phyloP scores from a whole-genome alignment of 2,329 filamentous ascomycete genomes.

The Juglanconis juglandina region DNA sequence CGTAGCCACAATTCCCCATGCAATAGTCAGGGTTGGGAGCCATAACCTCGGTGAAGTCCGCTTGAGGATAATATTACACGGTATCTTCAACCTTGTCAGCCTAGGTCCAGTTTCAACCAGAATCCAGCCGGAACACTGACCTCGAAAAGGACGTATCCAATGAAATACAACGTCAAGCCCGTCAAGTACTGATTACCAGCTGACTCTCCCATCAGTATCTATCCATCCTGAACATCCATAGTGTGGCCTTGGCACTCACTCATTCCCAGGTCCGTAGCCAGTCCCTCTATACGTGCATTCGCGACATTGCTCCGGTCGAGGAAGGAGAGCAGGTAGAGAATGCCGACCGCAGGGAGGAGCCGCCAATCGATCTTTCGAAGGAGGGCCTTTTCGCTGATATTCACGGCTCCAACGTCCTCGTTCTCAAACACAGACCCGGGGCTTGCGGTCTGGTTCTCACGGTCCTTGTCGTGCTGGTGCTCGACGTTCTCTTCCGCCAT shows the following conservation, averaged over 20 bases:
- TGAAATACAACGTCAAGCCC: slow-evolving; percentile 64
- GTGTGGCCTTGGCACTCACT: slow-evolving; percentile 34
- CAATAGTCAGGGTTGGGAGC: slow-evolving; percentile 55
- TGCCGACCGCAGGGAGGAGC: slow-evolving; percentile 50
- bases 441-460: neutral
- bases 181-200: slow-evolving; percentile 62
- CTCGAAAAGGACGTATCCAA: slow-evolving; percentile 57
- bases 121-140: slow-evolving; percentile 24
- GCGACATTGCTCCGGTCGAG: slow-evolving; percentile 58
- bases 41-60: slow-evolving; percentile 54
- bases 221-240: neutral
- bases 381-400: slow-evolving; percentile 53
- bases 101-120: neutral
- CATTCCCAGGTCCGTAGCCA: slow-evolving; percentile 49
- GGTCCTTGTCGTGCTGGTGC: slow-evolving; percentile 7
- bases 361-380: slow-evolving; percentile 54
- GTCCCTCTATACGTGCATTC: slow-evolving; percentile 55
- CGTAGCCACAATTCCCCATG: slow-evolving; percentile 54
- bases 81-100: slow-evolving; percentile 37
- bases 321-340: slow-evolving; percentile 55
- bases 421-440: slow-evolving; percentile 4
- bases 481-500: slow-evolving; percentile 9
- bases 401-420: slow-evolving; percentile 4
- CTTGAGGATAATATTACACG: slow-evolving; percentile 61
- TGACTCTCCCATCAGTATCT: slow-evolving; percentile 20